phyloP scores from a whole-genome alignment of 805 yeast genomes.

The Sugiyamaella chiloensis region DNA sequence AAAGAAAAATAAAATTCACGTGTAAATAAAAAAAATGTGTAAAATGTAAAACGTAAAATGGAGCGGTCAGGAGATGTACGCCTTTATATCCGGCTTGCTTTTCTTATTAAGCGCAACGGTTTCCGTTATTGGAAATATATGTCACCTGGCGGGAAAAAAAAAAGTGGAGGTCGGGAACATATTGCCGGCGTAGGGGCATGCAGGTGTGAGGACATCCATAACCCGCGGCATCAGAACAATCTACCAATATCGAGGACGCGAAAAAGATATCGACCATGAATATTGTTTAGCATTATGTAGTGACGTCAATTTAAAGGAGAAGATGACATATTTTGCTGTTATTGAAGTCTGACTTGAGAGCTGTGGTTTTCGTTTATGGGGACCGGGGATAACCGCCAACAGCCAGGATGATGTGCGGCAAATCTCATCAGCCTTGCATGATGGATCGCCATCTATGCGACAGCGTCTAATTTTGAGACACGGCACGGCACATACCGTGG shows the following conservation, averaged over 20 bases:
- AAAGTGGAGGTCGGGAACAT: constrained; percentile 1
- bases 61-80: not conserved
- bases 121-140: not conserved
- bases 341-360: no score
- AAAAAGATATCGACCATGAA: not conserved
- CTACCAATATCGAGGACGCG: no score
- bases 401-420: constrained; percentile 6
- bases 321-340: no score
- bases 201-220: not conserved
- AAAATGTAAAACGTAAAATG: not conserved
- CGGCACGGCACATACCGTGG: no score
- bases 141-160: constrained; percentile 3
- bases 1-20: not conserved
- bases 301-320: no score
- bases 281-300: no score
- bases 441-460: no score
- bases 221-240: not conserved
- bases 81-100: not conserved
- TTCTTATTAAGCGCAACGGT: constrained; percentile 3
- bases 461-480: no score
- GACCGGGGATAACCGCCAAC: constrained; percentile 3
- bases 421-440: not conserved
- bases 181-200: not conserved
- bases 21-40: not conserved
- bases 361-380: no score